Evolutionary conservation across 768 basidiomycete species (phyloP), one percentile per base, ranked within the genome.

Genomic region (Pisolithus sp.): DNA sequence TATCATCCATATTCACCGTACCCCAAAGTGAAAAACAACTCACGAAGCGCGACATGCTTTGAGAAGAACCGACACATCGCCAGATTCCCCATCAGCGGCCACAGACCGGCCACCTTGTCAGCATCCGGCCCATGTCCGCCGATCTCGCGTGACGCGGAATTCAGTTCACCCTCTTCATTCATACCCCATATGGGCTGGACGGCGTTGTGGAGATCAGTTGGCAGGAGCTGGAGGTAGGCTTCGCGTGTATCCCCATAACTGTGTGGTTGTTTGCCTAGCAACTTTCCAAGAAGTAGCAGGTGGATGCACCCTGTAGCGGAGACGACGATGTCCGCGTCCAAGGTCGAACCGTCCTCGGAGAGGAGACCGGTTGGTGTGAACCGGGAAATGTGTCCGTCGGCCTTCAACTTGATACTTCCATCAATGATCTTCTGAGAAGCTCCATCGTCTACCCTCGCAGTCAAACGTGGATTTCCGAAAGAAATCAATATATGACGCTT

Each of bases 351-450:
- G 52, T 81, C 67, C 12, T 76, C 74, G 51, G 81, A 82, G 38
- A 65, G 62, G 26, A 82, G 53, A 4, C 76, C 75, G n/a, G 51
- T 61, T 43, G 67, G 57, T 1, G 69, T 74, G 60, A 80, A 78
- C 20, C 62, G 60, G 50, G 72, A 62, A 48, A 86, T 76, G 44
- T 71, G 67, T 43, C 68, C 68, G 51, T 81, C 81, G 65, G 76
- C 81, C 69, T 86, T 86, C 52, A 87, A 65, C 63, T 84, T 85
- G 71, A 87, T 82, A 59, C 81, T 79, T 7, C 84, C 82, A 59
- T 85, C 80, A 42, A 77, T 75, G 59, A 86, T 79, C 55, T 79
- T 67, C 62, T 83, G 76, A 53, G 77, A 77, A 12, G 77, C 79
- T 30, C 83, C 83, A 18, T 76, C 75, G 56, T 82, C 81, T 81